A percentile compares a stretch with the other conserved stretches of the same genome.
phyloP scores from a whole-genome alignment of 2,329 filamentous ascomycete genomes.

The Ophiocordyceps camponoti-saundersi region DNA sequence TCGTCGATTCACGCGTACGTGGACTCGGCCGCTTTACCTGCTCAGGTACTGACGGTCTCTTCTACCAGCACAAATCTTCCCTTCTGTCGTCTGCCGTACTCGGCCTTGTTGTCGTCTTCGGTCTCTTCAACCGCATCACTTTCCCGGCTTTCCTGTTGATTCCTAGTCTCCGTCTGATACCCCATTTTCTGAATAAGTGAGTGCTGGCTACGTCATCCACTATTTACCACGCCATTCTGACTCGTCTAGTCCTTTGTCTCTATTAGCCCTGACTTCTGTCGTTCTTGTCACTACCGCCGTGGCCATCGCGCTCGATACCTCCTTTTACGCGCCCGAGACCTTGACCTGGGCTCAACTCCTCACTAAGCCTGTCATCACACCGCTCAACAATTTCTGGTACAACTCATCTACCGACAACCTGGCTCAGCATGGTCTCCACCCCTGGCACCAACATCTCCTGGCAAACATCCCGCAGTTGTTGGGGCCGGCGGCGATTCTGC shows the following conservation, averaged over 20 bases:
- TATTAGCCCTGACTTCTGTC: conserved; percentile 47
- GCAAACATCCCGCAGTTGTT: conserved; percentile 54
- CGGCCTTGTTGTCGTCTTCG: conserved; percentile 67
- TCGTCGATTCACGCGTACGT: conserved; percentile 59
- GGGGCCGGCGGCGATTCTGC: conserved; percentile 47
- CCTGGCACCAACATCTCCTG: conserved; percentile 60
- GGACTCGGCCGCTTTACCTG: neutral
- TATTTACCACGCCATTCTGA: conserved; percentile 4
- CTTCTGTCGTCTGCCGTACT: conserved; percentile 61
- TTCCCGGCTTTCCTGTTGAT: conserved; percentile 86
- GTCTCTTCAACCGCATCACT: conserved; percentile 91
- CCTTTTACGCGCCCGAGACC: conserved; percentile 54
- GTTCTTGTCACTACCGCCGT: conserved; percentile 51
- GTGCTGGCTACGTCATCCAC: conserved; percentile 10
- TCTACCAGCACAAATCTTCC: conserved; percentile 50
- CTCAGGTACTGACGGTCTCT: conserved; percentile 8
- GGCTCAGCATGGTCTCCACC: conserved; percentile 59
- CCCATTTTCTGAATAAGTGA: conserved; percentile 70
- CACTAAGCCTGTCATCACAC: conserved; percentile 51
- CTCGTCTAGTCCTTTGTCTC: conserved; percentile 32
- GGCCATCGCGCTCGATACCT: conserved; percentile 69
- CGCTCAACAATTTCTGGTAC: conserved; percentile 62
- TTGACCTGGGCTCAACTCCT: conserved; percentile 49
- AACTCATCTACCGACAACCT: conserved; percentile 56
- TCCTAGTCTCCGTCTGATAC: conserved; percentile 67